Percentiles rank a stretch among this genome's conserved stretches.
Evolutionary conservation across 106 monocot species (phyloP).

Genomic region (Ottelia alismoides): DNA sequence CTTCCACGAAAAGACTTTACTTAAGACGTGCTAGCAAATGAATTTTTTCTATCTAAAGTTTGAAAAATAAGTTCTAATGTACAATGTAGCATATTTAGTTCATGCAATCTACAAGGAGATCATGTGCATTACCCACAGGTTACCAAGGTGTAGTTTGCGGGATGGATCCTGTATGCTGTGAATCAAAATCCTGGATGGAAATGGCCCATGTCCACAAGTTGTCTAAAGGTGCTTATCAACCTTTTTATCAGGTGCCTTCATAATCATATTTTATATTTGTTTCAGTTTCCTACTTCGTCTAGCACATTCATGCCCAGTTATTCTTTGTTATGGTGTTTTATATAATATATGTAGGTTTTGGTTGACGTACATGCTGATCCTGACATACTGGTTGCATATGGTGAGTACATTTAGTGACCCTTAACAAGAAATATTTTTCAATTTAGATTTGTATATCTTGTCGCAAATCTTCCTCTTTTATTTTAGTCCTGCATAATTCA

Average conservation of each 20-base stretch:
- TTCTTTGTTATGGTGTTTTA: too few species aligned
- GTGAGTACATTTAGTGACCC: too few species aligned
- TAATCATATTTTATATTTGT: too few species aligned
- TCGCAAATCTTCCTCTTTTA: too few species aligned
- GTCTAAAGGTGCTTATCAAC: slow-evolving; percentile 69
- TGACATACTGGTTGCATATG: too few species aligned
- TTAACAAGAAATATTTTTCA: too few species aligned
- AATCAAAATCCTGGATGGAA: slow-evolving; percentile 94
- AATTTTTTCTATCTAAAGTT: not conserved
- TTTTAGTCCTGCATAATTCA: too few species aligned
- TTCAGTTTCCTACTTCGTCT: too few species aligned
- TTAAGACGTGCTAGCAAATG: not conserved
- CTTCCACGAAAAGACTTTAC: not conserved
- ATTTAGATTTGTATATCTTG: too few species aligned
- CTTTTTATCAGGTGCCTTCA: slow-evolving; percentile 98
- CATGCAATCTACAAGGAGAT: not conserved
- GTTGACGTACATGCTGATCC: too few species aligned
- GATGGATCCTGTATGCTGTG: slow-evolving; percentile 97
- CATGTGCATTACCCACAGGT: slow-evolving; percentile 17
- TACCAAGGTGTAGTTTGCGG: slow-evolving; percentile 90
- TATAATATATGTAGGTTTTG: too few species aligned
- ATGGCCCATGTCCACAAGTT: slow-evolving; percentile 58
- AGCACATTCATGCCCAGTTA: too few species aligned
- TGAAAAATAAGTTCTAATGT: not conserved
- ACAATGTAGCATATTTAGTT: not conserved